Base-by-base conservation (phyloP, 1,284 basidiomycete genomes). In the Trametes hirsuta region DNA sequence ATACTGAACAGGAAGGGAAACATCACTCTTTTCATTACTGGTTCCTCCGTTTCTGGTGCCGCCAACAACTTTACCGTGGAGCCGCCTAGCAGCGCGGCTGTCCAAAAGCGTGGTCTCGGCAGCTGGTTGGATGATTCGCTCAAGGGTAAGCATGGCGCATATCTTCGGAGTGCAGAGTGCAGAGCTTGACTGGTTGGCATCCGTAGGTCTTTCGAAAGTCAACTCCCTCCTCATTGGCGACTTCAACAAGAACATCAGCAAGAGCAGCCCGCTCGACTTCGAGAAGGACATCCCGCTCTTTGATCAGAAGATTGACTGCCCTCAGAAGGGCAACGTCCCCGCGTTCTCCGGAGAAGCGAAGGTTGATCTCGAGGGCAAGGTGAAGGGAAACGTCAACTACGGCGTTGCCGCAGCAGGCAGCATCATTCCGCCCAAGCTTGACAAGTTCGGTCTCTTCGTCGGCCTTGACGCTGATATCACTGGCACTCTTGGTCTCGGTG, bases 331-430 rank as follows among this genome's bases (percentile, higher is more conserved):
- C 1, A 47, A 58, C 18, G 59, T 59, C 21, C 62, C 62, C n/a
- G 63, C 58, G 3, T 66, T 76, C 49, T 65, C 64, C 6, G 80
- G 74, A 0, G 66, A 71, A 15, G 63, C 79, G 14, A 75, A 76
- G 15, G 74, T 81, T 9, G 75, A 79, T 58, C 75, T 81, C 0
- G 68, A 76, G 25, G 76, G 77, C 5, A 76, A 79, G 44, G 77
- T 69, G 4, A 53, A 72, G 50, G 77, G 75, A 0, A 63, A 68
- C 2, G 70, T 78, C 14, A 69, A 70, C 24, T 69, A 82, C 44
- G 81, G 82, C 11, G 68, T 81, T 22, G 75, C 72, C 3, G 78
- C 76, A 0, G 71, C 69, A 4, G 82, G 82, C 3, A 77, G 74
- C 1, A 34, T 58, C 42, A 52, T 82, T 4, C 81, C 81, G 1